phyloP scores from a whole-genome alignment of 768 basidiomycete species.

The Stropharia rugosoannulata region DNA sequence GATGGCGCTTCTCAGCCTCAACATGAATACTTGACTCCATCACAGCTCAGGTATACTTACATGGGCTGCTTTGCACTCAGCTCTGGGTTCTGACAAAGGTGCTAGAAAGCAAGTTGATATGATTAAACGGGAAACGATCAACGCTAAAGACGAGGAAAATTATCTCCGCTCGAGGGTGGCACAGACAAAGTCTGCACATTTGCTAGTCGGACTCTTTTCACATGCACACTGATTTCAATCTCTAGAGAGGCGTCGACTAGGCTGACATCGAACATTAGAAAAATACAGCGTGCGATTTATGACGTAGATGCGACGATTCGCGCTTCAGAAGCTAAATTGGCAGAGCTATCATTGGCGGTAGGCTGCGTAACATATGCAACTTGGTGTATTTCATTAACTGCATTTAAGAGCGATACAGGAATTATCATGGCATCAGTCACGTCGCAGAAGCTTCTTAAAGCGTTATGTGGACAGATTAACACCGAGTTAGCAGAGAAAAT shows the following conservation, averaged over 20 bases:
- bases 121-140: background rate
- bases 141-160: background rate
- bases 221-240: background rate
- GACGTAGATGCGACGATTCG: conserved; percentile 11
- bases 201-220: background rate
- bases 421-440: conserved; percentile 13
- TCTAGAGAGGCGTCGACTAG: conserved; percentile 16
- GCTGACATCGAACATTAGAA: conserved; percentile 9
- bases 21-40: conserved; percentile 3
- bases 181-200: background rate
- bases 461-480: background rate
- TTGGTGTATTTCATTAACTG: background rate
- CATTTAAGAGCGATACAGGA: conserved; percentile 15
- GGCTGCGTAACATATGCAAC: background rate
- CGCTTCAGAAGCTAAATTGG: conserved; percentile 11
- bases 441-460: conserved; percentile 2
- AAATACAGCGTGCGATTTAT: conserved; percentile 13
- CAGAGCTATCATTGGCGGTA: conserved; percentile 22
- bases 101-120: conserved; percentile 1
- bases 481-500: background rate
- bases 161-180: background rate
- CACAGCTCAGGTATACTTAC: background rate
- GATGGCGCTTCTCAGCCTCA: background rate
- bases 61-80: background rate
- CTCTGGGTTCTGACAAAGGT: background rate